Evolutionary conservation across 2,329 filamentous ascomycete species (phyloP), one percentile per base, ranked within the genome.

Genomic region (Colletotrichum sp.): DNA sequence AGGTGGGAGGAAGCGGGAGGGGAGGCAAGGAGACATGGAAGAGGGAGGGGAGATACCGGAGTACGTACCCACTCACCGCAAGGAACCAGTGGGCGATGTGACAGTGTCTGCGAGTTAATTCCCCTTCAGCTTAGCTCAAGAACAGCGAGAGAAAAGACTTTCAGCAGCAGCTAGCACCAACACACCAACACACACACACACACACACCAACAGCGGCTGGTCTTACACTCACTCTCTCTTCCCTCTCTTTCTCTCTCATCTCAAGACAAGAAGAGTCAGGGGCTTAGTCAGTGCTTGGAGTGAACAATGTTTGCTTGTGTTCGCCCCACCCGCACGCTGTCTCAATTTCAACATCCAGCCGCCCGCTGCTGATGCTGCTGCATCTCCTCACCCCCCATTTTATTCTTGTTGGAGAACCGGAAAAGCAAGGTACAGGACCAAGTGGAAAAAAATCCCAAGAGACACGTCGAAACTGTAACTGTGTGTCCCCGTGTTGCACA

Each of bases 331-430:
- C 18, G 15, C 25, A n/a, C 55, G 34, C 61, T 60, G 61, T 72
- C 67, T 75, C 68, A 66, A 75, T 75, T 71, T 72, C 72, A 75
- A 75, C 67, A 62, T 72, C 68, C 58, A 66, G 27, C 34, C 52
- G 69, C 43, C 64, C 69, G 30, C 58, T 61, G 30, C 55, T 27
- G 55, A 6, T 16, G 22, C 55, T 61, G 55, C 22, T 9, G 22
- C 52, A 58, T 36, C 73, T 32, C 60, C 58, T 67, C 66, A 43
- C 72, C 52, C 68, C 58, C 61, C 34, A 30, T 64, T 64, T 43
- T 70, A 36, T 48, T 58, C 28, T 34, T 48, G 43, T 48, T 64
- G 34, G 27, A 48, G n/a, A 34, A 48, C 43, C 43, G n/a, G 43
- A 48, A 48, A 48, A 48, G n/a, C 43, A 48, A 48, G 43, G n/a